Base-by-base conservation (phyloP, 2,329 filamentous ascomycete species). In the Monilinia fructicola region DNA sequence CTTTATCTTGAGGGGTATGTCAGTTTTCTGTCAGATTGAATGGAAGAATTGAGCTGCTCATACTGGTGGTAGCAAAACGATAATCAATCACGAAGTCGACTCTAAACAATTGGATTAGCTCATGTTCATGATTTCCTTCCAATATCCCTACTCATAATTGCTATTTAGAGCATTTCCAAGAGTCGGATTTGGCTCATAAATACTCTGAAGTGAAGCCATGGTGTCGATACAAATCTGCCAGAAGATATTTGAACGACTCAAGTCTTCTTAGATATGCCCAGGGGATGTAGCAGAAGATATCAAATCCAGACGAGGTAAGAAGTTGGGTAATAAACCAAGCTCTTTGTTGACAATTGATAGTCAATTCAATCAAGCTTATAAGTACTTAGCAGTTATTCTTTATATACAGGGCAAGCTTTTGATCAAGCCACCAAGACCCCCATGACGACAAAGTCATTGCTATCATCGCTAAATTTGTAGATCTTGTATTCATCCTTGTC, bases 51-150 rank as follows among this genome's bases (percentile, higher is more conserved):
- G 44, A 28, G n/a, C 10, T 69, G 6, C 23, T 42, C 68, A 26
- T 81, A 90, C 91, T 86, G 66, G 87, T 84, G 54, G 86, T 81
- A 35, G 87, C 84, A 74, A 94, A 89, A 67, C 88, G 83, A 79
- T 91, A 97, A 75, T 88, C 86, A 69, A 97, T 85, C 67, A 97
- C 92, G 82, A 92, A 97, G 81, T 97, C 93, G 68, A 97, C 91
- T 64, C 91, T 85, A 73, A 66, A 31, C 50, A 53, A 35, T 2
- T 11, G 23, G 28, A 53, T 69, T 26, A 71, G 67, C 65, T 61
- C 64, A 65, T 64, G 23, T 54, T 40, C 59, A 23, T 38, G 7
- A n/a, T 35, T 28, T 31, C n/a, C 23, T 38, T 28, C 40, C 21
- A 21, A 21, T 46, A 4, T n/a, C 72, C 77, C 46, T 68, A 82